A percentile compares a stretch with the other conserved stretches of the same genome.
phyloP scores from a whole-genome alignment of 305 asterid genomes.

The Ajuga reptans region DNA sequence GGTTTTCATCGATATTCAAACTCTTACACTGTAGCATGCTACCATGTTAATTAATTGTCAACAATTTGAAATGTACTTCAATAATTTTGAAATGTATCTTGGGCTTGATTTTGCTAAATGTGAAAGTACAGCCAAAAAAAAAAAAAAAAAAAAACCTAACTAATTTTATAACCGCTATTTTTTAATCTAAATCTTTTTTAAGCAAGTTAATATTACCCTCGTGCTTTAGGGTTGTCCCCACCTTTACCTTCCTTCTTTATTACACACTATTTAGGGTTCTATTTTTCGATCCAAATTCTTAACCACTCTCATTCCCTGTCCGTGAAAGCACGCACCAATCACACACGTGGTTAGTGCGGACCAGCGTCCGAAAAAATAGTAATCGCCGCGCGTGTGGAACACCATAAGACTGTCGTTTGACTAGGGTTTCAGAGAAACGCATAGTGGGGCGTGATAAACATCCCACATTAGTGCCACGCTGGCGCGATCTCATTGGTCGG shows the following conservation, averaged over 20 bases:
- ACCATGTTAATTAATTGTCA: too few relatives aligned
- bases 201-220: constrained; percentile 12
- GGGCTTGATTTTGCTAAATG: too few relatives aligned
- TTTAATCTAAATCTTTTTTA: neutral
- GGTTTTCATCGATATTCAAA: too few relatives aligned
- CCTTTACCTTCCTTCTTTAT: constrained; percentile 23
- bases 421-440: constrained; percentile 34
- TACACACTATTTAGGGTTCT: constrained; percentile 35
- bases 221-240: constrained; percentile 31
- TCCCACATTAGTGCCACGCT: constrained; percentile 27
- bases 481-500: constrained; percentile 28
- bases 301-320: neutral
- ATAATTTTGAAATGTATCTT: too few relatives aligned
- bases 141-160: too few relatives aligned
- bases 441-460: constrained; percentile 36
- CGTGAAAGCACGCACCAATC: constrained; percentile 31
- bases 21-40: too few relatives aligned
- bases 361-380: too few relatives aligned
- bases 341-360: constrained; percentile 9
- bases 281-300: neutral
- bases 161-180: too few relatives aligned
- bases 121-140: too few relatives aligned
- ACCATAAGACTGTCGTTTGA: constrained; percentile 24
- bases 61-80: too few relatives aligned
- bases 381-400: constrained; percentile 19